A percentile compares a stretch with the other conserved stretches of the same genome.
Conservation (phyloP, 1,284 basidiomycete genomes). For the Gomphus sp. region DNA sequence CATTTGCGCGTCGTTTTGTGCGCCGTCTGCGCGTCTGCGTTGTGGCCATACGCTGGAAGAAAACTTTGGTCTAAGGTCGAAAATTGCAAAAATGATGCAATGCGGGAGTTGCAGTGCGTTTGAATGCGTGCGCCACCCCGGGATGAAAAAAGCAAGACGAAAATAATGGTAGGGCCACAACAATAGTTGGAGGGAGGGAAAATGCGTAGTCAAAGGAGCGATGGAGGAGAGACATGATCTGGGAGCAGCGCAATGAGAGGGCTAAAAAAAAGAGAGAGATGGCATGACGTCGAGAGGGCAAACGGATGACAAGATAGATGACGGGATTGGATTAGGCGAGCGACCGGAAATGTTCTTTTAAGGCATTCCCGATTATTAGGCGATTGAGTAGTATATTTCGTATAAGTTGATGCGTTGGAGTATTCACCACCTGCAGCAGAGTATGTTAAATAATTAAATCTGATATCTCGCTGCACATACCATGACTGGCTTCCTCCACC, state of each 20-base stretch:
- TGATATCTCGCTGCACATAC: not conserved
- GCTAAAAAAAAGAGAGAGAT: conserved; percentile 7
- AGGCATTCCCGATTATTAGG: too few relatives aligned
- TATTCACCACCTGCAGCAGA: conserved; percentile 1
- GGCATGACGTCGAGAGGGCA: conserved; percentile 3
- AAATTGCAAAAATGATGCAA: too few relatives aligned
- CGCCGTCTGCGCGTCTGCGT: too few relatives aligned
- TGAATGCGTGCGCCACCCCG: too few relatives aligned
- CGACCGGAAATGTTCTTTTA: too few relatives aligned
- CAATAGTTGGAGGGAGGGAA: not conserved
- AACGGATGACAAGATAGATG: not conserved
- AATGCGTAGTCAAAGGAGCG: conserved; percentile 14
- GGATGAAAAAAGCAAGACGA: conserved; percentile 11
- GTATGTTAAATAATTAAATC: not conserved
- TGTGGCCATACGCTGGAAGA: conserved; percentile 13
- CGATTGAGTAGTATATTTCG: not conserved
- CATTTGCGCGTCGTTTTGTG: too few relatives aligned
- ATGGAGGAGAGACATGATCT: conserved; percentile 16
- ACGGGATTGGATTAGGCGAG: not conserved
- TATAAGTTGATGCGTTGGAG: too few relatives aligned
- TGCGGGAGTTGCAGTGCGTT: too few relatives aligned
- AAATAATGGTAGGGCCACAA: conserved; percentile 11
- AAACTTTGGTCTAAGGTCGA: too few relatives aligned
- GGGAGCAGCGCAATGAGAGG: conserved; percentile 54
- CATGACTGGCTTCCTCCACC: conserved; percentile 24